A percentile compares a stretch with the other conserved stretches of the same genome.
Evolutionary conservation across 495 filamentous ascomycete species (phyloP).

Genomic region (Mytilinidion resinicola): DNA sequence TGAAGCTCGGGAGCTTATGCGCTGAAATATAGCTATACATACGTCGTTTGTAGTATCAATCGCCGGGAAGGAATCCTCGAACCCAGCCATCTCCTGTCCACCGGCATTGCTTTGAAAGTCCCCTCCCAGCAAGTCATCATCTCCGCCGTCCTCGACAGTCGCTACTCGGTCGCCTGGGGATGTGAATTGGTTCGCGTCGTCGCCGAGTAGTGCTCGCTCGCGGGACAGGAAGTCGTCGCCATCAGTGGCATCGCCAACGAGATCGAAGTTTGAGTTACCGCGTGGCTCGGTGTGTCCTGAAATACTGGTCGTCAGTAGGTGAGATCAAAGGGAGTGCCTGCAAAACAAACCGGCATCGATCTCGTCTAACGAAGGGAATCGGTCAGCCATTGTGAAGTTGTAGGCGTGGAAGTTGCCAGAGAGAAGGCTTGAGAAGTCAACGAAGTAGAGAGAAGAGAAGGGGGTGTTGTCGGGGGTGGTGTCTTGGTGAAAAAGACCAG

Average conservation of each 20-base stretch:
- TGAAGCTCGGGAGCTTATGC: not conserved
- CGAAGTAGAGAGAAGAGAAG: not conserved
- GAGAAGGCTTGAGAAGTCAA: not conserved
- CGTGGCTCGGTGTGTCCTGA: slow-evolving; percentile 54
- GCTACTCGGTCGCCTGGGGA: slow-evolving; percentile 63
- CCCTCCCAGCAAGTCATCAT: slow-evolving; percentile 64
- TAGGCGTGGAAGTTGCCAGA: not conserved
- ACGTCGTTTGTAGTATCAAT: slow-evolving; percentile 78
- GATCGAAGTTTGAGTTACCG: slow-evolving; percentile 37
- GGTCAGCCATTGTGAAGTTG: slow-evolving; percentile 69
- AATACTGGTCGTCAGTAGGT: slow-evolving; percentile 4
- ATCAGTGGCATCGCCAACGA: slow-evolving; percentile 40
- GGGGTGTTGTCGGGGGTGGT: not conserved
- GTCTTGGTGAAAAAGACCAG: not conserved
- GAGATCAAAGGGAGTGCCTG: slow-evolving; percentile 3
- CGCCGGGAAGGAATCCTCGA: slow-evolving; percentile 83
- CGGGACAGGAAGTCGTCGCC: slow-evolving; percentile 79
- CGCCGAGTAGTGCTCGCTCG: slow-evolving; percentile 81
- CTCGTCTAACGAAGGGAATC: slow-evolving; percentile 95
- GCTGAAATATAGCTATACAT: not conserved
- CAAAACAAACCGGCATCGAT: slow-evolving; percentile 72
- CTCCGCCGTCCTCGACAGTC: slow-evolving; percentile 52
- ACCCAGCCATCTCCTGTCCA: slow-evolving; percentile 56
- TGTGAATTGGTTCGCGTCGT: slow-evolving; percentile 86
- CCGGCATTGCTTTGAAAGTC: slow-evolving; percentile 35